Conservation (phyloP, 345 rosid genomes). For the Salix arbutifolia region DNA sequence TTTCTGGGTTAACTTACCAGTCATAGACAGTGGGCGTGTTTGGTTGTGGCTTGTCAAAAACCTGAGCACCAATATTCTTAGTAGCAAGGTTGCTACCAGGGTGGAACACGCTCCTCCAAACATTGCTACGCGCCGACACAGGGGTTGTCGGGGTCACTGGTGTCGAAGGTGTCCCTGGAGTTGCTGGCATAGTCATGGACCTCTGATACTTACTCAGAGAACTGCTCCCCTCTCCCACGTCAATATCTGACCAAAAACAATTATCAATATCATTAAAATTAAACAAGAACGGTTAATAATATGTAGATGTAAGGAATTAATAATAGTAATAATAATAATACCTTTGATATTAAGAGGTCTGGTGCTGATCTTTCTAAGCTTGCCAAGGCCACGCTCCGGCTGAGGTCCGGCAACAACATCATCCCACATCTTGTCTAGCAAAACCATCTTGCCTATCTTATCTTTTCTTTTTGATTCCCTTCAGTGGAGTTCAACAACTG, state of each 20-base stretch:
- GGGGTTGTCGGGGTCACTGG: slow-evolving; percentile 72
- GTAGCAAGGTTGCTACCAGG: slow-evolving; percentile 96
- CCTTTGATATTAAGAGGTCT: slow-evolving; percentile 51
- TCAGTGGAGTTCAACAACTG: background rate
- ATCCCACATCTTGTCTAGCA: slow-evolving; percentile 74
- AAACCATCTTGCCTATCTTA: background rate
- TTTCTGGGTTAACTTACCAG: slow-evolving; percentile 43
- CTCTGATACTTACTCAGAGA: slow-evolving; percentile 39
- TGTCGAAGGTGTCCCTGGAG: slow-evolving; percentile 57
- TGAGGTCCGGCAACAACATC: slow-evolving; percentile 85
- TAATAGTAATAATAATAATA: background rate
- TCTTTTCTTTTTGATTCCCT: background rate
- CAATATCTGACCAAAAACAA: background rate
- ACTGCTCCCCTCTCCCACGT: slow-evolving; percentile 38
- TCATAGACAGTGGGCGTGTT: slow-evolving; percentile 93
- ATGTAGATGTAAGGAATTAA: background rate
- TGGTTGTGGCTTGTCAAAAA: slow-evolving; percentile 74
- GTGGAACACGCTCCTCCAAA: slow-evolving; percentile 95
- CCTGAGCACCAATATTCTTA: slow-evolving; percentile 48
- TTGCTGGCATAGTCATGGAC: slow-evolving; percentile 59
- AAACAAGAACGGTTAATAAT: background rate
- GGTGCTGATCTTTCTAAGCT: slow-evolving; percentile 62
- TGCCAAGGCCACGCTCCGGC: slow-evolving; percentile 83
- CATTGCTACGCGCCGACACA: slow-evolving; percentile 58
- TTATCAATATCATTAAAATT: background rate